phyloP scores from a whole-genome alignment of 176 grass and related monocot genomes.

The Pontederia paniculata region DNA sequence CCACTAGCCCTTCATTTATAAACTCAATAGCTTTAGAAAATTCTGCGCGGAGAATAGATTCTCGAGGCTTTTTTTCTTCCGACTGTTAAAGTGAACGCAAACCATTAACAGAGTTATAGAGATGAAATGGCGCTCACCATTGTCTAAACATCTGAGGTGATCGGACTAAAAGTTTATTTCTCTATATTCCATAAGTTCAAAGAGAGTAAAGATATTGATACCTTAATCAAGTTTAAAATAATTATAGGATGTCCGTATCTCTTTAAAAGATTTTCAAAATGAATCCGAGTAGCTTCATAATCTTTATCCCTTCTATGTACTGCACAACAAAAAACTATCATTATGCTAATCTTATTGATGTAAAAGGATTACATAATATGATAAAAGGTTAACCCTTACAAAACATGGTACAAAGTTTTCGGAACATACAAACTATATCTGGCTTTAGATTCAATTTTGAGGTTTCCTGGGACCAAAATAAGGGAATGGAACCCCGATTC shows the following conservation, averaged over 20 bases:
- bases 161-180: not conserved
- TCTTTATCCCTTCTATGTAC: constrained; percentile 56
- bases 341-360: constrained; percentile 22
- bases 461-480: constrained; percentile 93
- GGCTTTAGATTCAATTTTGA: constrained; percentile 73
- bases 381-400: not conserved
- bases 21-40: constrained; percentile 61
- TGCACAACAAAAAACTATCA: constrained; percentile 19
- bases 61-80: constrained; percentile 62
- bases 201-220: constrained; percentile 8
- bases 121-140: not conserved
- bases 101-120: not conserved
- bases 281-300: constrained; percentile 74
- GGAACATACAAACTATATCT: constrained; percentile 79
- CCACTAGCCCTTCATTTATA: constrained; percentile 48
- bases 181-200: too few relatives aligned
- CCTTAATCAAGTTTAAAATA: constrained; percentile 96
- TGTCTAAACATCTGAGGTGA: not conserved
- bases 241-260: constrained; percentile 87
- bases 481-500: constrained; percentile 89
- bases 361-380: constrained; percentile 17
- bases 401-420: constrained; percentile 6
- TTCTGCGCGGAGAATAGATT: constrained; percentile 70
- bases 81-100: constrained; percentile 24
- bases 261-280: constrained; percentile 74